phyloP scores from a whole-genome alignment of 78 protist species.

The Dictyostelium capitatum region DNA sequence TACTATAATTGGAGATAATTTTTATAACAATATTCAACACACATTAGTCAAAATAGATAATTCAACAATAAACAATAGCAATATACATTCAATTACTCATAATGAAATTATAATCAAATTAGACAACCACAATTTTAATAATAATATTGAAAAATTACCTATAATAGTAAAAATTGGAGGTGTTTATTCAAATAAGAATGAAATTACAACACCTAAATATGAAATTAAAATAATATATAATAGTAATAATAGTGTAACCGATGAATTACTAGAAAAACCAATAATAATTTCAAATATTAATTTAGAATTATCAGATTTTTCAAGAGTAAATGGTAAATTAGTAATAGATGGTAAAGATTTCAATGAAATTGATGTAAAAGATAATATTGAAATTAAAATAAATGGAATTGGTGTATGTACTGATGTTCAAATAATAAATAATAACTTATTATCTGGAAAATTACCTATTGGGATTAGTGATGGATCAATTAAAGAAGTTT shows the following conservation, averaged over 20 bases:
- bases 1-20: not conserved
- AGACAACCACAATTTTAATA: not conserved
- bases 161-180: not conserved
- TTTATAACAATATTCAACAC: not conserved
- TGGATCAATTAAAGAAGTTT: not conserved
- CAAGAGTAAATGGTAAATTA: not conserved
- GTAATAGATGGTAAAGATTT: not conserved
- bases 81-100: not conserved
- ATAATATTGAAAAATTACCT: no score
- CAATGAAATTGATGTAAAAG: not conserved
- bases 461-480: not conserved
- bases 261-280: no score
- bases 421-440: not conserved
- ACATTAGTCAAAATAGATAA: not conserved
- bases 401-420: not conserved
- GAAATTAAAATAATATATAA: no score
- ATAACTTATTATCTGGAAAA: not conserved
- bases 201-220: not conserved
- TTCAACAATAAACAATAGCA: no score
- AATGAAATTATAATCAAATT: no score
- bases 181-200: not conserved
- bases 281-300: not conserved
- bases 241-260: no score
- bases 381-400: not conserved
- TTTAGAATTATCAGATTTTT: not conserved